A percentile compares a stretch with the other conserved stretches of the same genome.
phyloP scores from a whole-genome alignment of 108 stramenopile species.

The Nitzschia inconspicua region DNA sequence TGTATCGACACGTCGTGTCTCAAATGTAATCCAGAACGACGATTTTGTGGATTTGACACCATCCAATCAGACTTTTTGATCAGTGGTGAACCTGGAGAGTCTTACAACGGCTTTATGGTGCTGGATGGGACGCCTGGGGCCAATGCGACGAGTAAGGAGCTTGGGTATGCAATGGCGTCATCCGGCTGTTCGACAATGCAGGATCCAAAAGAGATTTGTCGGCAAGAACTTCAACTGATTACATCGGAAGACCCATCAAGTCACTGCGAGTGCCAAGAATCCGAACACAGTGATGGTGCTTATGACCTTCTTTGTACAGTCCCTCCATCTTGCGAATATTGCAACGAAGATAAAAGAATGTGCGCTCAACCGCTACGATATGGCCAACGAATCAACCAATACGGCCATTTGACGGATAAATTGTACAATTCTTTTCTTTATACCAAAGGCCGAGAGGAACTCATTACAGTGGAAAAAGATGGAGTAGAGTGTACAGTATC shows the following conservation, averaged over 20 bases:
- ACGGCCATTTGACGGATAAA: neutral
- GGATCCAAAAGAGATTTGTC: neutral
- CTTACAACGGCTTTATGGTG: slow-evolving; percentile 4
- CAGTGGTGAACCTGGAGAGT: neutral
- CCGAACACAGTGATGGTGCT: neutral
- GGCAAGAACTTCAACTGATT: neutral
- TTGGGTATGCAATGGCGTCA: slow-evolving; percentile 3
- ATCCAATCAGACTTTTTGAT: neutral
- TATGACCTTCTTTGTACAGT: neutral
- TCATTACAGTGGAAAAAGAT: neutral
- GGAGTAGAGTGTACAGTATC: neutral
- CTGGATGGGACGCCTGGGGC: no score
- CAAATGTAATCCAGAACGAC: slow-evolving; percentile 8
- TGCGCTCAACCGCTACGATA: neutral
- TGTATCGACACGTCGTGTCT: slow-evolving; percentile 1
- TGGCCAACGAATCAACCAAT: slow-evolving; percentile 6
- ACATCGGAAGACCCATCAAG: neutral
- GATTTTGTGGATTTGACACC: slow-evolving; percentile 5
- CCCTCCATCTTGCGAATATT: neutral
- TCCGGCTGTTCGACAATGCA: neutral
- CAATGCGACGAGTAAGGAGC: neutral
- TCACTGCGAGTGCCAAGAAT: slow-evolving; percentile 1
- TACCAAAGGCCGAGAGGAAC: neutral
- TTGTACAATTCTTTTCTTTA: neutral
- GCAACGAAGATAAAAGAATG: neutral